These are phyloP conservation scores for Aspergillus intermedius DNA, from an alignment of 2,329 filamentous ascomycete species.

Conservation along the genomic window DNA sequence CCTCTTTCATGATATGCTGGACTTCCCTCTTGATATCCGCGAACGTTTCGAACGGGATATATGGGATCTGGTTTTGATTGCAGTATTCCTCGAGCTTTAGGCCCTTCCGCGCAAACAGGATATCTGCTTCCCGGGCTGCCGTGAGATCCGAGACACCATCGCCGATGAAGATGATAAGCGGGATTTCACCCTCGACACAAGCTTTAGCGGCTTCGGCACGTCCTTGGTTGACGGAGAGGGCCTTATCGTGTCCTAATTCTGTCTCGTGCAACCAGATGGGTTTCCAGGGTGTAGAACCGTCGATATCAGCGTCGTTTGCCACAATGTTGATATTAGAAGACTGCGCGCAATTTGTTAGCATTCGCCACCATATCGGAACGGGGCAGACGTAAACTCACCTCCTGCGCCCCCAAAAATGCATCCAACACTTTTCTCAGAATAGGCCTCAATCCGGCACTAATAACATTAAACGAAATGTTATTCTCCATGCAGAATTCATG, in stretches of 20 bases:
- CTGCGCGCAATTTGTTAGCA: conserved; percentile 6
- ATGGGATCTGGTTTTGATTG: conserved; percentile 53
- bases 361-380: background rate
- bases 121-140: conserved; percentile 59
- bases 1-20: conserved; percentile 51
- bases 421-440: conserved; percentile 57
- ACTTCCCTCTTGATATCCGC: conserved; percentile 59
- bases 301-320: conserved; percentile 60
- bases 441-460: conserved; percentile 61
- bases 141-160: conserved; percentile 63
- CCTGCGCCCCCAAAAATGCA: conserved; percentile 57
- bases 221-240: conserved; percentile 56
- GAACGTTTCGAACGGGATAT: conserved; percentile 60
- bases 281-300: conserved; percentile 54
- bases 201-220: conserved; percentile 49
- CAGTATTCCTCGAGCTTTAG: conserved; percentile 62
- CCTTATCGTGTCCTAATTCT: conserved; percentile 62
- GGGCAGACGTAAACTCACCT: conserved; percentile 15
- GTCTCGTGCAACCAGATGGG: conserved; percentile 62
- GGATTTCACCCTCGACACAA: conserved; percentile 56
- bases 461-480: conserved; percentile 62
- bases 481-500: conserved; percentile 59
- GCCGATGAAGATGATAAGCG: conserved; percentile 63
- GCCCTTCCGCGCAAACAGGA: conserved; percentile 61
- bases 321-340: conserved; percentile 59